Conservation (phyloP, 352 stramenopile species). For the Globisporangium apiculatum region DNA sequence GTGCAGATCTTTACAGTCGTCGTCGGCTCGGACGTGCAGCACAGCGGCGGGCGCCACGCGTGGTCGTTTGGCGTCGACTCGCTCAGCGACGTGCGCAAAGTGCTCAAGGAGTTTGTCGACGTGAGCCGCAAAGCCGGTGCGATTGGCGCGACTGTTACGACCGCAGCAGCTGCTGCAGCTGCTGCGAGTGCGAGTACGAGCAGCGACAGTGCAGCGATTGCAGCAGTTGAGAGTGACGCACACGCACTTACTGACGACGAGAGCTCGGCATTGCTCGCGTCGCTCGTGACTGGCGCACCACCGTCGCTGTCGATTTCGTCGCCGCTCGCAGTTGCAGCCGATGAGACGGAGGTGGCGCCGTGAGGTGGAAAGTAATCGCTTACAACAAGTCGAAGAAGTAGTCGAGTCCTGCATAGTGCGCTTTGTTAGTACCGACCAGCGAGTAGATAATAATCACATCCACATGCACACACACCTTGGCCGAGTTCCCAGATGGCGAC, state of each 20-base stretch:
- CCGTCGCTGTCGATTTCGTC: too few relatives aligned
- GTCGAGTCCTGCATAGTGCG: constrained; percentile 43
- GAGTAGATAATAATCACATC: neutral
- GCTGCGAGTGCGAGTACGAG: neutral
- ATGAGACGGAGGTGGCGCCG: neutral
- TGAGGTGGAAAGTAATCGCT: neutral
- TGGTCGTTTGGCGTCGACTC: constrained; percentile 63
- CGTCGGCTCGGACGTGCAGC: constrained; percentile 55
- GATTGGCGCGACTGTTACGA: neutral
- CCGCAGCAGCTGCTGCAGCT: neutral
- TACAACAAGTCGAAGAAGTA: constrained; percentile 60
- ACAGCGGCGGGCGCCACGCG: constrained; percentile 46
- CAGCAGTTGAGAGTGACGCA: neutral
- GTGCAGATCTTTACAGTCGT: constrained; percentile 68
- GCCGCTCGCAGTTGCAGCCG: too few relatives aligned
- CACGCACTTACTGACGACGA: constrained; percentile 5
- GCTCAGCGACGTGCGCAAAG: constrained; percentile 55
- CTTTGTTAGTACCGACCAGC: neutral
- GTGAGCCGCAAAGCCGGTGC: constrained; percentile 29
- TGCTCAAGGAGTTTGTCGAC: constrained; percentile 69
- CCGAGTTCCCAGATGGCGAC: constrained; percentile 75
- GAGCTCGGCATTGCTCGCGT: constrained; percentile 3
- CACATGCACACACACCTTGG: constrained; percentile 33
- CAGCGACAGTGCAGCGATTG: neutral
- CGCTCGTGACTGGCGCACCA: neutral